phyloP scores from a whole-genome alignment of 2,329 filamentous ascomycete genomes.

The Penicillium rolfsii region DNA sequence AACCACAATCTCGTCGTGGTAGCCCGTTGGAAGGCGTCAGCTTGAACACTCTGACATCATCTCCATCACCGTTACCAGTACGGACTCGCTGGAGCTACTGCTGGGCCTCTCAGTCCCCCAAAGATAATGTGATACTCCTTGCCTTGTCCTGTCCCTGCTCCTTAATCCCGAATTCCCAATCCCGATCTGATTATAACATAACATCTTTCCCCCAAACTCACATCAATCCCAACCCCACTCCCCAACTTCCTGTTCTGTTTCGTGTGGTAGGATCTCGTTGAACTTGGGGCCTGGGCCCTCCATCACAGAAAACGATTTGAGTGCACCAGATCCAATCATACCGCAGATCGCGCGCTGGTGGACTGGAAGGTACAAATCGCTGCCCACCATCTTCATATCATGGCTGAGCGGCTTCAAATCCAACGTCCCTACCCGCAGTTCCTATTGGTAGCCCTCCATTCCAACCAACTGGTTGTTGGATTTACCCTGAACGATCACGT shows the following conservation, averaged over 20 bases:
- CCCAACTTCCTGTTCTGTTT: neutral
- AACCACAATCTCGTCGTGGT: slow-evolving; percentile 2
- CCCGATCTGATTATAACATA: neutral
- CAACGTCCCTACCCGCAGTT: neutral
- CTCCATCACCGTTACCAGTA: neutral
- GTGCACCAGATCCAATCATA: slow-evolving; percentile 5
- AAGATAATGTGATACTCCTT: neutral
- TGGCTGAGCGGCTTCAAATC: neutral
- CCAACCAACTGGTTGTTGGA: neutral
- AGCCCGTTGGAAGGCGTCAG: slow-evolving; percentile 5
- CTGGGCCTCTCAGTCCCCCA: neutral
- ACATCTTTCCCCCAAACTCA: neutral
- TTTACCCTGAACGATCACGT: slow-evolving; percentile 8
- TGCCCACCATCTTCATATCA: slow-evolving; percentile 6
- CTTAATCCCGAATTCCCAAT: neutral
- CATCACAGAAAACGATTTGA: slow-evolving; percentile 10
- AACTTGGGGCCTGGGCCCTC: slow-evolving; percentile 4
- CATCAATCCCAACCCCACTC: neutral
- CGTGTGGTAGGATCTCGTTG: neutral
- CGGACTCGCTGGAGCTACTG: neutral
- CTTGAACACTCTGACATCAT: slow-evolving; percentile 18
- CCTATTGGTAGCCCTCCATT: slow-evolving; percentile 1
- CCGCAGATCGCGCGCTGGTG: neutral
- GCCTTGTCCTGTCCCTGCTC: neutral
- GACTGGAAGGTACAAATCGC: slow-evolving; percentile 6